Evolutionary conservation across 805 yeast genomes (phyloP).

Genomic region (Nakazawaea pomicola): DNA sequence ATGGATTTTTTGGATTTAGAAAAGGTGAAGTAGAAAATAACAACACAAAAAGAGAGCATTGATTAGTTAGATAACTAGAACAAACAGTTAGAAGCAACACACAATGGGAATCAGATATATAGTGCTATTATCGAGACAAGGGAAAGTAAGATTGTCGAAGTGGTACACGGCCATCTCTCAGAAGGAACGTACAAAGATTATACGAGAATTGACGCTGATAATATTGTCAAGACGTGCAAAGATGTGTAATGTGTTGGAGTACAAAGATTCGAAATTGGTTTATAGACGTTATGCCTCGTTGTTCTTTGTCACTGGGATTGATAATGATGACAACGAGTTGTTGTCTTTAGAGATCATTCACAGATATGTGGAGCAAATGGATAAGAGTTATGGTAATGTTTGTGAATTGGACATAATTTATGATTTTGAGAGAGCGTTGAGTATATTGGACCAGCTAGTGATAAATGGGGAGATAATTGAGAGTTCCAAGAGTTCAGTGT

Average conservation of each 20-base stretch:
- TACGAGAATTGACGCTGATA: slow-evolving; percentile 80
- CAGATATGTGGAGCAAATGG: slow-evolving; percentile 95
- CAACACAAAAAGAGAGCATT: neutral
- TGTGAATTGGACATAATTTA: slow-evolving; percentile 96
- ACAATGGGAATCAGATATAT: slow-evolving; percentile 74
- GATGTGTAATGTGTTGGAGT: slow-evolving; percentile 93
- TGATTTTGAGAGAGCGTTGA: slow-evolving; percentile 91
- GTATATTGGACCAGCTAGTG: slow-evolving; percentile 82
- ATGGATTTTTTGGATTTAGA: too few relatives aligned
- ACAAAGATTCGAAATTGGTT: slow-evolving; percentile 77
- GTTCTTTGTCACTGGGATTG: slow-evolving; percentile 85
- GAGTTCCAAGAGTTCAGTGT: slow-evolving; percentile 71
- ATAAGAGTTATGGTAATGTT: slow-evolving; percentile 89
- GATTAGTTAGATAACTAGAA: too few relatives aligned
- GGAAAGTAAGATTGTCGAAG: slow-evolving; percentile 86
- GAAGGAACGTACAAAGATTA: slow-evolving; percentile 79
- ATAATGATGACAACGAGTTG: slow-evolving; percentile 79
- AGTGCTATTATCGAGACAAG: slow-evolving; percentile 85
- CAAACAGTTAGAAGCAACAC: too few relatives aligned
- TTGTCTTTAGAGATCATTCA: slow-evolving; percentile 83
- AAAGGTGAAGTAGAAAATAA: neutral
- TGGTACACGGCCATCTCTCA: slow-evolving; percentile 87
- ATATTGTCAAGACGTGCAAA: slow-evolving; percentile 82
- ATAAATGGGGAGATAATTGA: slow-evolving; percentile 88
- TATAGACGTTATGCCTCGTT: slow-evolving; percentile 92